Conservation (phyloP, 306 rosid species). For the Gastrolobium bilobum region DNA sequence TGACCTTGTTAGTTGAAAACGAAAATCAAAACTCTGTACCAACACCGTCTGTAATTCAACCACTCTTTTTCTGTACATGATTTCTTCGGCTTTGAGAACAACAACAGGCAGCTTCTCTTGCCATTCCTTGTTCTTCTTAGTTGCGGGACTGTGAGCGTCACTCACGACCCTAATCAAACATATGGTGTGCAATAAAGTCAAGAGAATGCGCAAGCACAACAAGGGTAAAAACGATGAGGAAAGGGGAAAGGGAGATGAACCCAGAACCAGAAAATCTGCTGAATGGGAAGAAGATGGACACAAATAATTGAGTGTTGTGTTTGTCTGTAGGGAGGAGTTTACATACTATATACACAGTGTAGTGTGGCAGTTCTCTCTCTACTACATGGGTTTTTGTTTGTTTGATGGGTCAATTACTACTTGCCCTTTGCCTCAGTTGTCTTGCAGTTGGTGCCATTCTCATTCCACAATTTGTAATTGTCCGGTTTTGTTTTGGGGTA, state of each 20-base stretch:
- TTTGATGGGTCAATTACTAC: slow-evolving; percentile 62
- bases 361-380: slow-evolving; percentile 39
- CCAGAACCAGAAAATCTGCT: slow-evolving; percentile 94
- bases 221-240: background rate
- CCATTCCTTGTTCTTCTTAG: slow-evolving; percentile 96
- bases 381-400: slow-evolving; percentile 61
- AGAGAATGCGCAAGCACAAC: slow-evolving; percentile 51
- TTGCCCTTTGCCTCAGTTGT: slow-evolving; percentile 38
- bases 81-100: slow-evolving; percentile 95
- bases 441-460: slow-evolving; percentile 49
- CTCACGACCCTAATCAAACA: slow-evolving; percentile 95
- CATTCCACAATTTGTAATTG: slow-evolving; percentile 61
- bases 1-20: no score
- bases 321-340: slow-evolving; percentile 44
- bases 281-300: slow-evolving; percentile 60
- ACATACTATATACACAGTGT: slow-evolving; percentile 39
- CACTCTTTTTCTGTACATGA: slow-evolving; percentile 62
- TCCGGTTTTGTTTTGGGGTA: slow-evolving; percentile 61
- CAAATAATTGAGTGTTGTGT: slow-evolving; percentile 52
- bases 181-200: slow-evolving; percentile 59
- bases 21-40: no score
- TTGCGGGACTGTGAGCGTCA: slow-evolving; percentile 74
- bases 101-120: slow-evolving; percentile 89
- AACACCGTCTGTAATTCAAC: no score
- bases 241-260: slow-evolving; percentile 39